Evolutionary conservation across 805 yeast genomes (phyloP), one percentile per base, ranked within the genome.

Genomic region (Wickerhamiella sergipiensis): DNA sequence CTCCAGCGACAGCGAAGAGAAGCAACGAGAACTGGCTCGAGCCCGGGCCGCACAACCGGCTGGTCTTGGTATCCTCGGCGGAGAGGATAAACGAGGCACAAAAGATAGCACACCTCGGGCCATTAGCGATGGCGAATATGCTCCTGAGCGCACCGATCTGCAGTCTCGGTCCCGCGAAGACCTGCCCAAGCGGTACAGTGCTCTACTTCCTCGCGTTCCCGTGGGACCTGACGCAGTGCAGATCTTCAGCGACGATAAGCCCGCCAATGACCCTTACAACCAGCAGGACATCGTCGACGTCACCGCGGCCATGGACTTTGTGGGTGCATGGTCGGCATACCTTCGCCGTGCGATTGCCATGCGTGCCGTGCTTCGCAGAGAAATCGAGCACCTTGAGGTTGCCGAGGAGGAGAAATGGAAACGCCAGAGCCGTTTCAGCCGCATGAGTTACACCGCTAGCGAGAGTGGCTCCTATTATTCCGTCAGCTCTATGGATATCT

Each of bases 301-400:
- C n/a, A 63, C 62, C 6, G 61, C 56, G n/a, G 64, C 62, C 6
- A 46, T 60, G 26, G 61, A 58, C 7, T 62, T 65, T 46, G 66
- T 62, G 5, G 55, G 54, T 12, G 56, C 66, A 1, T 65, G 68
- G 68, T 58, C 65, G 2, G 42, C 55, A 3, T 65, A 64, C 46
- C 51, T 65, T 23, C 57, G 61, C 17, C 55, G 59, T 10, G 64
- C 67, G 1, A 57, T 65, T 46, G 68, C 68, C 3, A 57, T 59
- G 7, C 54, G 68, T 2, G 65, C 62, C 5, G 52, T 61, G 1
- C 54, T 59, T 12, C 52, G 62, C 13, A 53, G 59, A 45, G 59
- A 59, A 48, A 56, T 55, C 47, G 45, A 40, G 33, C 15, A 43
- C 17, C 24, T 7, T 18, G 18, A 45, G 43, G 24, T 40, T 3